A percentile compares a stretch with the other conserved stretches of the same genome.
These are phyloP conservation scores for Groenewaldozyma sp. DNA, from an alignment of 1,139 yeast genomes.

Conservation along the genomic window DNA sequence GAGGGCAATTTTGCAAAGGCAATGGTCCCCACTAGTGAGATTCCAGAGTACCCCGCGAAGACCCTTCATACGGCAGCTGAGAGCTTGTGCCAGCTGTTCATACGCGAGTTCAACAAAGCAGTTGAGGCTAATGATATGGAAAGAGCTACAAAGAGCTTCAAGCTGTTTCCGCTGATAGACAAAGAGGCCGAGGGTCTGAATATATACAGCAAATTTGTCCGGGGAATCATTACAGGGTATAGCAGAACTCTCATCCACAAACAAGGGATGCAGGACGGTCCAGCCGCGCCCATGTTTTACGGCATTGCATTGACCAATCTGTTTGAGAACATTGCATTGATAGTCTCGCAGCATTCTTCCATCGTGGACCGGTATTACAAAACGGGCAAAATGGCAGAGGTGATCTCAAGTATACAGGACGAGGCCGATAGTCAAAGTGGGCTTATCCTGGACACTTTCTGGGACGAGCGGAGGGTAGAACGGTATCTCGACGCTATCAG, in stretches of 20 bases:
- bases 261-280: constrained; percentile 7
- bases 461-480: constrained; percentile 58
- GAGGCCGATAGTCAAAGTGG: constrained; percentile 93
- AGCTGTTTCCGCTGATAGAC: constrained; percentile 78
- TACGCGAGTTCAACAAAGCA: constrained; percentile 58
- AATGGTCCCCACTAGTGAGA: constrained; percentile 82
- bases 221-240: constrained; percentile 75
- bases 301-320: constrained; percentile 64
- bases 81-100: constrained; percentile 49
- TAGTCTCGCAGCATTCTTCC: constrained; percentile 78
- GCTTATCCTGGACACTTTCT: constrained; percentile 74
- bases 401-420: constrained; percentile 63
- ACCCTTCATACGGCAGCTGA: constrained; percentile 51
- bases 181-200: constrained; percentile 63
- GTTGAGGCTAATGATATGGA: constrained; percentile 58
- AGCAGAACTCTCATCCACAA: constrained; percentile 49
- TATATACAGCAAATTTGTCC: constrained; percentile 76
- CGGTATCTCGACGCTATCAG: constrained; percentile 48
- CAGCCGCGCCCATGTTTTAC: constrained; percentile 35
- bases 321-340: constrained; percentile 76
- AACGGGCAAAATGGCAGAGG: constrained; percentile 51
- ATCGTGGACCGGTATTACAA: constrained; percentile 70
- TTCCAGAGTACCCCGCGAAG: constrained; percentile 70
- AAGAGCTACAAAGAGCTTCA: constrained; percentile 67
- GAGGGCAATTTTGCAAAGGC: constrained; percentile 67